phyloP scores from a whole-genome alignment of 2,329 filamentous ascomycete genomes.

The Penicillium sp. region DNA sequence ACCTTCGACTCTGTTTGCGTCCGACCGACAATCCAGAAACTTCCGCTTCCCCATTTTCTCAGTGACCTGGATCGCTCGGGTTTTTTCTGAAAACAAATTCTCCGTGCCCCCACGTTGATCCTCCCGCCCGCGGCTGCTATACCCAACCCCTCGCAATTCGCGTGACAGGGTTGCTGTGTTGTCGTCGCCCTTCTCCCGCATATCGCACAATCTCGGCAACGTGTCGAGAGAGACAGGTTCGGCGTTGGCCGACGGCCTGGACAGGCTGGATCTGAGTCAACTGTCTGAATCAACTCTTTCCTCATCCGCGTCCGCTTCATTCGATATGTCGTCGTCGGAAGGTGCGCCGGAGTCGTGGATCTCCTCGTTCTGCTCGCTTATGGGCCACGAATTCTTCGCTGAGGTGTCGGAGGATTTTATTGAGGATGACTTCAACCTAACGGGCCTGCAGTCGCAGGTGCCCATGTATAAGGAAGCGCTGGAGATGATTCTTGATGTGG shows the following conservation, averaged over 20 bases:
- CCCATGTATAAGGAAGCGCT: constrained; percentile 98
- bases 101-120: constrained; percentile 4
- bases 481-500: constrained; percentile 98
- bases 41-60: neutral
- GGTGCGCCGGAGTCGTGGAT: constrained; percentile 86
- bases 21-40: neutral
- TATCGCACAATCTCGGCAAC: constrained; percentile 37
- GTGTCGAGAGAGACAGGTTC: constrained; percentile 48
- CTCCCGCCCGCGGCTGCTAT: constrained; percentile 2
- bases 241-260: constrained; percentile 49
- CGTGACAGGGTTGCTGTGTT: constrained; percentile 21
- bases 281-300: constrained; percentile 45
- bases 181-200: constrained; percentile 13
- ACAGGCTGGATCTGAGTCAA: constrained; percentile 49
- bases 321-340: constrained; percentile 47
- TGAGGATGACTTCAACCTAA: constrained; percentile 99
- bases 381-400: constrained; percentile 98
- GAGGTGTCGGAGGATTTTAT: constrained; percentile 99
- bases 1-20: neutral
- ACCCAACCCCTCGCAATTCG: constrained; percentile 7
- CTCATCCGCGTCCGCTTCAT: constrained; percentile 39
- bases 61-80: neutral
- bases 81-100: neutral
- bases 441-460: constrained; percentile 90
- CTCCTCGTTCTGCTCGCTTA: constrained; percentile 89